Conservation (phyloP, 257 asterid species). For the Striga asiatica region DNA sequence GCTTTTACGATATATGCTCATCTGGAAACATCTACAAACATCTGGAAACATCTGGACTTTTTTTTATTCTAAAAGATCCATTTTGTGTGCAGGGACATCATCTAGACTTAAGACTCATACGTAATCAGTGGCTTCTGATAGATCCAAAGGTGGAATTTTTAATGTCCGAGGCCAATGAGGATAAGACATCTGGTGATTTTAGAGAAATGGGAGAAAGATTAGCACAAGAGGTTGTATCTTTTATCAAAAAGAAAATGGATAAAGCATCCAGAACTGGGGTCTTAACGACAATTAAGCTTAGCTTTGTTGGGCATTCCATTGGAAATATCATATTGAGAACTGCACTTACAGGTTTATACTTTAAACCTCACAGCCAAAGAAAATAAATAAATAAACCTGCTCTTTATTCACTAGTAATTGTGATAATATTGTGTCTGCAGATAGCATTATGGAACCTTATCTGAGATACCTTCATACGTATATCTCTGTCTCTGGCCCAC, state of each 20-base stretch:
- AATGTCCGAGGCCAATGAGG: conserved; percentile 91
- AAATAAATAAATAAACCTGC: background rate
- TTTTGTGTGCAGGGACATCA: conserved; percentile 78
- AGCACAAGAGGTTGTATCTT: conserved; percentile 85
- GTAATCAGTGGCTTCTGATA: conserved; percentile 94
- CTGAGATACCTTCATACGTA: conserved; percentile 74
- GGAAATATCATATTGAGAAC: conserved; percentile 87
- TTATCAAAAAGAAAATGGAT: conserved; percentile 86
- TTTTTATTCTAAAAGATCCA: conserved; percentile 11
- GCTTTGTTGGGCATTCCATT: conserved; percentile 94
- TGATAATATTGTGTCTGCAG: conserved; percentile 38
- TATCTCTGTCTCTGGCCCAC: conserved; percentile 89
- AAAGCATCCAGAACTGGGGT: conserved; percentile 73
- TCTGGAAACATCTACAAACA: too few relatives aligned
- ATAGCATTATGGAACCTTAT: conserved; percentile 81
- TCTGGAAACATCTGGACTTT: too few relatives aligned
- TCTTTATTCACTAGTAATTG: conserved; percentile 17
- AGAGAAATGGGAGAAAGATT: conserved; percentile 94
- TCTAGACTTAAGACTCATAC: conserved; percentile 78
- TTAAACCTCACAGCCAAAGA: background rate
- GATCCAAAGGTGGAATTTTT: conserved; percentile 83
- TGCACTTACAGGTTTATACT: conserved; percentile 72
- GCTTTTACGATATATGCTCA: too few relatives aligned
- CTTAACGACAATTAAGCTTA: conserved; percentile 68
- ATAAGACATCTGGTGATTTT: conserved; percentile 90